Evolutionary conservation across 1,139 yeast species (phyloP).

Genomic region (Candida smagusa): DNA sequence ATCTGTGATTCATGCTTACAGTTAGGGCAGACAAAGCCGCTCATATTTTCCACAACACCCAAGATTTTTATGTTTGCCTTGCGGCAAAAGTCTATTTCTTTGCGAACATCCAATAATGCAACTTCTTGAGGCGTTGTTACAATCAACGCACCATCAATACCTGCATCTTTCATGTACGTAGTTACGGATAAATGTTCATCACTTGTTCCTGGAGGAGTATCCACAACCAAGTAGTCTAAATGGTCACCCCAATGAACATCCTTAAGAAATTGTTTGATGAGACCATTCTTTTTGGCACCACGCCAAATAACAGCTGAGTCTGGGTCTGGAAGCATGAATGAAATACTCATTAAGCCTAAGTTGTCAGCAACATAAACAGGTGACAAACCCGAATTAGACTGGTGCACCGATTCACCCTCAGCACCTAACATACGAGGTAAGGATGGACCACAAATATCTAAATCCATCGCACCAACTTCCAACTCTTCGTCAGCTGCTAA

Average conservation of each 20-base stretch:
- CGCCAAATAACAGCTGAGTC: conserved; percentile 97
- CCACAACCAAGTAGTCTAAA: conserved; percentile 84
- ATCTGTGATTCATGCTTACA: conserved; percentile 90
- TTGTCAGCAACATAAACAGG: conserved; percentile 96
- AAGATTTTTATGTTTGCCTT: conserved; percentile 83
- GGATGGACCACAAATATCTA: conserved; percentile 97
- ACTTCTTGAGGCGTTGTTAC: conserved; percentile 99
- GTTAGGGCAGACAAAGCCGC: conserved; percentile 95
- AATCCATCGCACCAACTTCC: conserved; percentile 95
- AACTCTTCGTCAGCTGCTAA: conserved; percentile 81
- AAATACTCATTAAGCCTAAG: conserved; percentile 92
- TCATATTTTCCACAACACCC: conserved; percentile 96
- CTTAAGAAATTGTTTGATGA: conserved; percentile 88
- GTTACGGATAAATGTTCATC: conserved; percentile 95
- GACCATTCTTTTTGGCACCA: conserved; percentile 90
- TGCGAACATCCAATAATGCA: conserved; percentile 88
- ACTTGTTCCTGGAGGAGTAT: conserved; percentile 98
- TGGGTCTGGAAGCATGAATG: conserved; percentile 89
- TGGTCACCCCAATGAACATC: conserved; percentile 94
- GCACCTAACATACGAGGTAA: conserved; percentile 95
- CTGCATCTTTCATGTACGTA: conserved; percentile 81
- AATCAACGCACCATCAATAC: conserved; percentile 91
- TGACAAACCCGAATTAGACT: conserved; percentile 91
- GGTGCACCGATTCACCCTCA: conserved; percentile 79
- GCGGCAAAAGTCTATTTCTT: conserved; percentile 90